Evolutionary conservation across 176 grass and related monocot species (phyloP).

Genomic region (Oropetium thomaeum): DNA sequence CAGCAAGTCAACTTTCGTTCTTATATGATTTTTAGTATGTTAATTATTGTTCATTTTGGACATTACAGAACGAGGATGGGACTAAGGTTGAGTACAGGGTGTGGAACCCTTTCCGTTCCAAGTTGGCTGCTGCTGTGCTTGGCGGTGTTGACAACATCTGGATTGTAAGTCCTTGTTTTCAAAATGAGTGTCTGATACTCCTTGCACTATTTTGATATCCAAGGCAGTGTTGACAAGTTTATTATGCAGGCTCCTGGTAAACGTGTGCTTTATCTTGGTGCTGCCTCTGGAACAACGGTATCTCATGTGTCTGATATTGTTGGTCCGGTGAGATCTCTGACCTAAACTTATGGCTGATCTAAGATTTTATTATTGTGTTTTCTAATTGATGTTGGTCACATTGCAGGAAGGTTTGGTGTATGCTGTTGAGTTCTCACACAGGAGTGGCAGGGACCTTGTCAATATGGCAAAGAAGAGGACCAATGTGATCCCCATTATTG

Average conservation of each 20-base stretch:
- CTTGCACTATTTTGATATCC: no score
- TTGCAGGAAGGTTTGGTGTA: slow-evolving; percentile 75
- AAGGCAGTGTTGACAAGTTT: background rate
- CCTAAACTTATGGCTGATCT: fast-evolving
- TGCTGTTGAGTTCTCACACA: slow-evolving; percentile 96
- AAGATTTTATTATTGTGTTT: background rate
- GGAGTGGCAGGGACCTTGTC: slow-evolving; percentile 86
- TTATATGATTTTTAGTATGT: no score
- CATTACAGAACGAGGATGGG: slow-evolving; percentile 60
- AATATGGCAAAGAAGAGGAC: slow-evolving; percentile 98
- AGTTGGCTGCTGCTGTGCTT: slow-evolving; percentile 79
- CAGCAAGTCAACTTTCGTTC: no score
- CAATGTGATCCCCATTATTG: slow-evolving; percentile 94
- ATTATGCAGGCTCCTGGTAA: slow-evolving; percentile 58
- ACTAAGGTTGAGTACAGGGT: slow-evolving; percentile 80
- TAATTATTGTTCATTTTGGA: background rate
- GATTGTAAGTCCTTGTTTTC: slow-evolving; percentile 67
- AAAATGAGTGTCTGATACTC: no score
- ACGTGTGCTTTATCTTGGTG: slow-evolving; percentile 85
- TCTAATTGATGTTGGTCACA: background rate
- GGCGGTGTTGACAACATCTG: slow-evolving; percentile 86
- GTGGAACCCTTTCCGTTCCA: slow-evolving; percentile 90
- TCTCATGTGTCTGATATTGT: slow-evolving; percentile 91
- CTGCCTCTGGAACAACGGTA: slow-evolving; percentile 77
- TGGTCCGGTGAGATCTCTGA: slow-evolving; percentile 53